These are phyloP conservation scores for Chaetomium sp. DNA, from an alignment of 2,329 filamentous ascomycete genomes.

Conservation along the genomic window DNA sequence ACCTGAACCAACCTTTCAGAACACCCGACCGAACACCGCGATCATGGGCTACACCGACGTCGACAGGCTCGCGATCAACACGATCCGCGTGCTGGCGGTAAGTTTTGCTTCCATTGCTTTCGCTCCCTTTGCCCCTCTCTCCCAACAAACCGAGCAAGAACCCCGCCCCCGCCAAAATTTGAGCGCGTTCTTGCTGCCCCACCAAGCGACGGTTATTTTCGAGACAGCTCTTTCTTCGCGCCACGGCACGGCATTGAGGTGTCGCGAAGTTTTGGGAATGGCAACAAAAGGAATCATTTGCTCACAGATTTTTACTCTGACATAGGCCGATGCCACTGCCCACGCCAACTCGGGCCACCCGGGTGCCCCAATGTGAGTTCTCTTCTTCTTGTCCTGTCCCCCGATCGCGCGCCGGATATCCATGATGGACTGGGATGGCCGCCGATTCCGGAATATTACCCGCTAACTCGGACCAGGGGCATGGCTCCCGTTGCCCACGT, in stretches of 20 bases:
- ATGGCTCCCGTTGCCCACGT: conserved; percentile 95
- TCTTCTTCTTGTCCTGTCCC: not conserved
- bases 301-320: conserved; percentile 17
- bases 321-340: conserved; percentile 92
- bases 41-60: conserved; percentile 83
- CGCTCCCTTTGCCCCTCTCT: conserved; percentile 7
- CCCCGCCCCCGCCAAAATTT: conserved; percentile 23
- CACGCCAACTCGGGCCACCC: conserved; percentile 97
- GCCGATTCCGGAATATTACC: conserved; percentile 11
- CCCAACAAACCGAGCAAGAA: conserved; percentile 10
- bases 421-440: not conserved
- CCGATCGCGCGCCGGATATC: not conserved
- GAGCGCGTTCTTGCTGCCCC: conserved; percentile 13
- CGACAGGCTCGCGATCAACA: conserved; percentile 93
- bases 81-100: conserved; percentile 94
- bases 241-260: not conserved
- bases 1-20: conserved; percentile 1
- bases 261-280: not conserved
- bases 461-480: conserved; percentile 46
- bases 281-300: conserved; percentile 14
- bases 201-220: conserved; percentile 1
- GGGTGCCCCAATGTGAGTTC: conserved; percentile 82
- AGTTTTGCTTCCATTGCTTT: conserved; percentile 35
- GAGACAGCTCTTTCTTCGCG: not conserved
- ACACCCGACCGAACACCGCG: conserved; percentile 27